Percentiles rank a stretch among this genome's conserved stretches.
Conservation (phyloP, 768 basidiomycete species). For the Pulveroboletus sp. region DNA sequence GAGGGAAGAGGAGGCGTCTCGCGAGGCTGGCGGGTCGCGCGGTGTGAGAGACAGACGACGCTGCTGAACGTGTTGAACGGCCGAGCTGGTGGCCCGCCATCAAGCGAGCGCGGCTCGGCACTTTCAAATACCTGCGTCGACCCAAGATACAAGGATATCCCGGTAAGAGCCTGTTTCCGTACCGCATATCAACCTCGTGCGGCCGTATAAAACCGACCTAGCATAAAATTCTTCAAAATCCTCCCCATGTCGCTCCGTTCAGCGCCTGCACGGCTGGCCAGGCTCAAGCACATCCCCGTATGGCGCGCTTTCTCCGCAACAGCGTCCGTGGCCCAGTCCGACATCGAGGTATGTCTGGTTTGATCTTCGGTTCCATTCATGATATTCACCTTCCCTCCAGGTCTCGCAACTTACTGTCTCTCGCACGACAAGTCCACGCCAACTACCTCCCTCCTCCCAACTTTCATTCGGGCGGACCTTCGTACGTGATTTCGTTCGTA, state of each 20-base stretch:
- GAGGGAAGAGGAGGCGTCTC: conserved; percentile 63
- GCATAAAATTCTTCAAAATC: not conserved
- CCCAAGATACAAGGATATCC: not conserved
- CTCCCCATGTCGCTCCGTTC: conserved; percentile 19
- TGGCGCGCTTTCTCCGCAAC: conserved; percentile 16
- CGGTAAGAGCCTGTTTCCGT: too few relatives aligned
- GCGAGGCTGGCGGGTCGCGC: conserved; percentile 37
- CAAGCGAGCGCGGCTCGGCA: not conserved
- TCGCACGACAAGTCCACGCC: conserved; percentile 49
- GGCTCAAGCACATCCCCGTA: not conserved
- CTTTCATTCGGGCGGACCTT: conserved; percentile 87
- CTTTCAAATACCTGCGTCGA: not conserved
- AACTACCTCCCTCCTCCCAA: conserved; percentile 58
- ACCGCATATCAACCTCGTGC: too few relatives aligned
- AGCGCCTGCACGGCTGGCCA: conserved; percentile 9
- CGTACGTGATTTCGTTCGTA: conserved; percentile 38
- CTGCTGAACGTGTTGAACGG: conserved; percentile 21
- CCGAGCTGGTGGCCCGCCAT: conserved; percentile 8
- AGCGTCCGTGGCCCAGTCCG: conserved; percentile 34
- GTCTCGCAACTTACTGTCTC: conserved; percentile 48
- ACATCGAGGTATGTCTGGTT: conserved; percentile 47
- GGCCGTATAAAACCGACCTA: conserved; percentile 24
- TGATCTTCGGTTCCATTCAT: not conserved
- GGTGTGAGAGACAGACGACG: conserved; percentile 21
- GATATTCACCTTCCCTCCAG: conserved; percentile 31